A percentile compares a stretch with the other conserved stretches of the same genome.
Conservation (phyloP, 352 stramenopile species). For the Phytophthora fragariae region DNA sequence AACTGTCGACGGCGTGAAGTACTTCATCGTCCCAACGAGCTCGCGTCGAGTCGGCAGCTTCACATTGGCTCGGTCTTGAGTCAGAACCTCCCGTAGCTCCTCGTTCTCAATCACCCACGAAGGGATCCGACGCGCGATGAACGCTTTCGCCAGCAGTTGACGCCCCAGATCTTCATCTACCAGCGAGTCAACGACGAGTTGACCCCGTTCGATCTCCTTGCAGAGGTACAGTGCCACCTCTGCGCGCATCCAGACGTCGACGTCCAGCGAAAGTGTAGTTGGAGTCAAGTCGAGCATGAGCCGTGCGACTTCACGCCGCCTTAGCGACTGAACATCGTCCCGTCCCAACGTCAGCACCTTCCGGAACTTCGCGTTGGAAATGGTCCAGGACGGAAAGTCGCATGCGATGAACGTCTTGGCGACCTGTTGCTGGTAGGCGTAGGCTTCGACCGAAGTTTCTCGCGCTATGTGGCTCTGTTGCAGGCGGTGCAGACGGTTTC, state of each 20-base stretch:
- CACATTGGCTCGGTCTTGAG: neutral
- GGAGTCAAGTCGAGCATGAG: conserved; percentile 1
- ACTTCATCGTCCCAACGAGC: neutral
- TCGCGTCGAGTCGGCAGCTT: neutral
- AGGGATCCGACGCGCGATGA: neutral
- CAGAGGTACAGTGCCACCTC: conserved; percentile 1
- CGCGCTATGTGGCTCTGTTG: neutral
- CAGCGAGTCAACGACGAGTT: neutral
- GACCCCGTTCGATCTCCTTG: neutral
- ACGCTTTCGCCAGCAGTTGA: neutral
- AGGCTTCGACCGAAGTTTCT: neutral
- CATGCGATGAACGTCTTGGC: neutral
- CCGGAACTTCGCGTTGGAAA: neutral
- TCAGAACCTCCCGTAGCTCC: neutral
- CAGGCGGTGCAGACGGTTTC: neutral
- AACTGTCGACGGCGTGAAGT: conserved; percentile 1
- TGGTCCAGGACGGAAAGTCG: neutral
- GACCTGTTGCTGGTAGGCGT: neutral
- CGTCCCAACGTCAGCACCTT: conserved; percentile 1
- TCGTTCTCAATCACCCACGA: neutral
- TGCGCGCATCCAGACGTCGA: neutral
- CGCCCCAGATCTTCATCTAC: neutral
- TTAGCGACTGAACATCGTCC: neutral
- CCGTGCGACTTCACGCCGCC: neutral
- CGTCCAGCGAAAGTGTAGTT: conserved; percentile 2